Evolutionary conservation across 805 yeast species (phyloP).

Genomic region (Wickerhamiella dianesei): DNA sequence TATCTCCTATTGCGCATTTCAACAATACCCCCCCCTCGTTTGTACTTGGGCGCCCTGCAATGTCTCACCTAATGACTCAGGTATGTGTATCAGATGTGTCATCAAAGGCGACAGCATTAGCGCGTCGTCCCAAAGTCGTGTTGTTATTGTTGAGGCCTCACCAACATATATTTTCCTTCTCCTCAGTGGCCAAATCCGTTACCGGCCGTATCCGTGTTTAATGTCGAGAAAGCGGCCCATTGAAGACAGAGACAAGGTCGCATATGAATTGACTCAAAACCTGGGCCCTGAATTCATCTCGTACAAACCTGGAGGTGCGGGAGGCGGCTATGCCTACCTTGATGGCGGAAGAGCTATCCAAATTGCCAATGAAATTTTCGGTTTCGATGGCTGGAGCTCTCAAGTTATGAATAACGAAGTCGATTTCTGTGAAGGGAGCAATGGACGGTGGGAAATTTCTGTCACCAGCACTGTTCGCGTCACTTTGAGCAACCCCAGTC

Average conservation of each 20-base stretch:
- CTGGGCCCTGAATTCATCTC: slow-evolving; percentile 30
- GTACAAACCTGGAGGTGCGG: slow-evolving; percentile 18
- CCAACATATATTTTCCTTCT: no score
- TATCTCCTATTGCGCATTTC: no score
- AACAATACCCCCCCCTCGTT: no score
- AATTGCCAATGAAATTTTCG: slow-evolving; percentile 64
- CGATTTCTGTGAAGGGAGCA: slow-evolving; percentile 31
- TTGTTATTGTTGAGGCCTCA: no score
- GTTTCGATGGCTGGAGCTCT: slow-evolving; percentile 66
- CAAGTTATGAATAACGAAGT: slow-evolving; percentile 44
- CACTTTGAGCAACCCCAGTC: slow-evolving; percentile 42
- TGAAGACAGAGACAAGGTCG: slow-evolving; percentile 7
- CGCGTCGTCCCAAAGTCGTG: no score
- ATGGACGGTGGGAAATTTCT: slow-evolving; percentile 18
- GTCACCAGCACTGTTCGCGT: slow-evolving; percentile 39
- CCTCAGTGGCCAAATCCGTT: background rate
- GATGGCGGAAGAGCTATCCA: slow-evolving; percentile 65
- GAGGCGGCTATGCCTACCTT: slow-evolving; percentile 39
- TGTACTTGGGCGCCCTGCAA: no score
- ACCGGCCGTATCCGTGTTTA: background rate
- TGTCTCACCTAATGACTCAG: no score
- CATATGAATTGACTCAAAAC: slow-evolving; percentile 14
- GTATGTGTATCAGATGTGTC: no score
- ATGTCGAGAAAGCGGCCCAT: background rate
- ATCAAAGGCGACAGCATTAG: no score